Evolutionary conservation across 371 early-diverging fungal species (phyloP).

Genomic region (Vairimorpha apis): DNA sequence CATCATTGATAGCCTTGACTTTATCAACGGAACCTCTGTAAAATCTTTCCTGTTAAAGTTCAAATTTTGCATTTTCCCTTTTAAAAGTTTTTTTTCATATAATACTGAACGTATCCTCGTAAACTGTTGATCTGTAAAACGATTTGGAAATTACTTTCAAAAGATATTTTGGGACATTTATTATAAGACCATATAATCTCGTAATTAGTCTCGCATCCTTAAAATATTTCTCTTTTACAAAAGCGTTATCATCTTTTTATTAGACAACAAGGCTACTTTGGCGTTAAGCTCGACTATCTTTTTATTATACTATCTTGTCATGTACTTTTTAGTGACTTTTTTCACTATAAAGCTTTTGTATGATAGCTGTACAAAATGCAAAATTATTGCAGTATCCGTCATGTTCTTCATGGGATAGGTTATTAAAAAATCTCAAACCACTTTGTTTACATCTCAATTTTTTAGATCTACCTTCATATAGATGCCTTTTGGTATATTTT

Average conservation of each 20-base stretch:
- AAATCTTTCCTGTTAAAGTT: neutral
- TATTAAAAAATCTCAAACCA: neutral
- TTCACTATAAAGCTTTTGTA: neutral
- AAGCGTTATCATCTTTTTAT: neutral
- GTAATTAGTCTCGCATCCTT: neutral
- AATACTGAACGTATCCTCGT: neutral
- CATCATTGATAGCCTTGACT: too few species aligned
- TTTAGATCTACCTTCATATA: neutral
- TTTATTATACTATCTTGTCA: neutral
- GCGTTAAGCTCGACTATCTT: neutral
- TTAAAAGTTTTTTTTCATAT: neutral
- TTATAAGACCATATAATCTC: neutral
- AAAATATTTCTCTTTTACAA: neutral
- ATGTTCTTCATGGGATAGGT: neutral
- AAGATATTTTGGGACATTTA: neutral
- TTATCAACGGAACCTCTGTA: neutral
- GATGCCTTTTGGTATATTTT: neutral
- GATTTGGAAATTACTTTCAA: neutral
- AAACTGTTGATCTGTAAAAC: neutral
- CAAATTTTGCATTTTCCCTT: neutral
- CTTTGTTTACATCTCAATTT: neutral
- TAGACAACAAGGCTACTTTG: neutral
- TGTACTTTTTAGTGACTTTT: neutral
- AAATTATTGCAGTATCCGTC: neutral
- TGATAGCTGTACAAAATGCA: neutral